Conservation (phyloP, 1,139 yeast genomes). For the Geotrichum phurueaensis region DNA sequence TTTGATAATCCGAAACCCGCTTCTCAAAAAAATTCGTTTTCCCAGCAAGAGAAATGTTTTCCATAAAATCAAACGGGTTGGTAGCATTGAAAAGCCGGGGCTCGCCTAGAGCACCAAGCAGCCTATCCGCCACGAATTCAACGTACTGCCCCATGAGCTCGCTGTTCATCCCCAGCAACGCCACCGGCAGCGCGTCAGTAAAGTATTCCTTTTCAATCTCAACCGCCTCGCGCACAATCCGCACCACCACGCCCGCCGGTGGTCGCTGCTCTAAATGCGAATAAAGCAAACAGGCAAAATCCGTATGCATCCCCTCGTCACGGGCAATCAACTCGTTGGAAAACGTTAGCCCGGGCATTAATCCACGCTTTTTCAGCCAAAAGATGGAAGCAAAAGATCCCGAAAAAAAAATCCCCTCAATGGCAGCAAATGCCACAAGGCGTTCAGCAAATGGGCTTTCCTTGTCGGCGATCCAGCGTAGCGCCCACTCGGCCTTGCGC, state of each 20-base stretch:
- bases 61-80: conserved; percentile 98
- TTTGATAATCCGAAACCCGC: conserved; percentile 97
- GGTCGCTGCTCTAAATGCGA: conserved; percentile 91
- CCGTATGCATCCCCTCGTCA: conserved; percentile 98
- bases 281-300: conserved; percentile 91
- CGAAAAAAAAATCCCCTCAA: conserved; percentile 96
- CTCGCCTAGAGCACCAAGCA: conserved; percentile 84
- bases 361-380: conserved; percentile 96
- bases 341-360: conserved; percentile 97
- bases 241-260: conserved; percentile 65
- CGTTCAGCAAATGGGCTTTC: conserved; percentile 91
- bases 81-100: conserved; percentile 77
- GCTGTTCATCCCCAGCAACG: conserved; percentile 88
- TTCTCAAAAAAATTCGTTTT: conserved; percentile 98
- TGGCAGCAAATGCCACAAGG: conserved; percentile 96
- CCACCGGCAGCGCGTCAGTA: conserved; percentile 87
- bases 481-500: conserved; percentile 97
- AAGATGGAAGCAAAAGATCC: conserved; percentile 97
- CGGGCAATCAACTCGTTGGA: conserved; percentile 95
- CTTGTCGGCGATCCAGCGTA: conserved; percentile 87
- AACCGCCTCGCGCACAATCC: conserved; percentile 92
- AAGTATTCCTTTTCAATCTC: conserved; percentile 88
- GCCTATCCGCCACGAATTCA: conserved; percentile 94
- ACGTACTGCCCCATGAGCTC: conserved; percentile 94
- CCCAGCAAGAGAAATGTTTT: conserved; percentile 93